Conservation (phyloP, 75 land plant genomes). For the Picea sitchensis region DNA sequence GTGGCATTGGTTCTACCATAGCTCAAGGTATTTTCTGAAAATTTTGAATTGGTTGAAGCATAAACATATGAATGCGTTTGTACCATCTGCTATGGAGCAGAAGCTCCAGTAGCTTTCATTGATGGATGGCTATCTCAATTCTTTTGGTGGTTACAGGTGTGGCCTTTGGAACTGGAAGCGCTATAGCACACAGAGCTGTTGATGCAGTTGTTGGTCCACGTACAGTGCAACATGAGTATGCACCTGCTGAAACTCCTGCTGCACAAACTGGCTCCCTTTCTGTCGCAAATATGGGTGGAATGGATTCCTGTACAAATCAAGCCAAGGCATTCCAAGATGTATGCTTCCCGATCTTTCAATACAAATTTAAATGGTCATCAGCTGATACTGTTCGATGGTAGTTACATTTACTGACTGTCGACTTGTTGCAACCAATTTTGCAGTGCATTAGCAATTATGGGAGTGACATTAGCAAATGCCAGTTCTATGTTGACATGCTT, state of each 20-base stretch:
- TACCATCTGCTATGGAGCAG: not conserved
- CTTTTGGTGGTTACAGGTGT: conserved; percentile 37
- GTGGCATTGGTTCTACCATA: conserved; percentile 82
- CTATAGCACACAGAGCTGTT: conserved; percentile 91
- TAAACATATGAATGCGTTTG: not conserved
- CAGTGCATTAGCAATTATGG: conserved; percentile 72
- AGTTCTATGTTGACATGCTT: conserved; percentile 91
- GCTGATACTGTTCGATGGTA: not conserved
- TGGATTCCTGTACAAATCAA: conserved; percentile 70
- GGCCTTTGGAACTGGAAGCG: conserved; percentile 99
- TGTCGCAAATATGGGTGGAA: conserved; percentile 14
- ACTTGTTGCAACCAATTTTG: conserved; percentile 6
- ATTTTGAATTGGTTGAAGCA: not conserved
- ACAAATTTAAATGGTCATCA: not conserved
- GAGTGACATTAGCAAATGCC: conserved; percentile 86
- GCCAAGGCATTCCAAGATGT: conserved; percentile 87
- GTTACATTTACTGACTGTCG: not conserved
- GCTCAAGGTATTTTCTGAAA: conserved; percentile 57
- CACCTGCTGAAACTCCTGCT: conserved; percentile 34
- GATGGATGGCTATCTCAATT: conserved; percentile 2
- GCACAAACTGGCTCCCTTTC: conserved; percentile 16
- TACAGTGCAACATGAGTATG: conserved; percentile 79
- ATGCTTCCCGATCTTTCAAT: conserved; percentile 9
- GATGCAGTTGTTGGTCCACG: conserved; percentile 91
- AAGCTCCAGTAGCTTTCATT: not conserved